A percentile compares a stretch with the other conserved stretches of the same genome.
These are phyloP conservation scores for Amphichorda felina DNA, from an alignment of 2,329 filamentous ascomycete genomes.

Conservation along the genomic window DNA sequence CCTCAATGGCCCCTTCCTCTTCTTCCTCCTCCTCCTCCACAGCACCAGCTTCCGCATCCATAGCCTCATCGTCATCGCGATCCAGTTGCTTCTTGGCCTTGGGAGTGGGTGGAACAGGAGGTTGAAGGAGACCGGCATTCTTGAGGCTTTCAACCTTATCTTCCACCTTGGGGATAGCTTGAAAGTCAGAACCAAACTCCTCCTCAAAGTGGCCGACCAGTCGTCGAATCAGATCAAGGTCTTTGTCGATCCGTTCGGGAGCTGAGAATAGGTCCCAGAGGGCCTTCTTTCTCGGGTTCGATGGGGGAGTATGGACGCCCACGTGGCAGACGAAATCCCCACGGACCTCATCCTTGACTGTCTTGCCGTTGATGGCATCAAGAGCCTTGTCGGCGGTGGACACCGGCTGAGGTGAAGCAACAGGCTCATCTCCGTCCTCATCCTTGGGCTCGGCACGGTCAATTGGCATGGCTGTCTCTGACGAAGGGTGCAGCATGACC, in stretches of 20 bases:
- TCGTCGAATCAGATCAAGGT: constrained; percentile 71
- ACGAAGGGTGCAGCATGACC: constrained; percentile 84
- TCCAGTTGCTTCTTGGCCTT: constrained; percentile 45
- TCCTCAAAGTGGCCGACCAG: constrained; percentile 76
- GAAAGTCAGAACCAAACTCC: constrained; percentile 66
- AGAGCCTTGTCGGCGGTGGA: constrained; percentile 75
- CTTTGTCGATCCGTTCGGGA: constrained; percentile 84
- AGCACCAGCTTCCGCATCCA: constrained; percentile 54
- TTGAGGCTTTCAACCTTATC: constrained; percentile 75
- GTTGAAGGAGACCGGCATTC: constrained; percentile 64
- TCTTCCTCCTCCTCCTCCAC: constrained; percentile 71
- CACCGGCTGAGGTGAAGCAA: constrained; percentile 37
- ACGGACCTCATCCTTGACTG: constrained; percentile 83
- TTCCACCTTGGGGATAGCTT: constrained; percentile 71
- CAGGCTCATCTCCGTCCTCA: constrained; percentile 47
- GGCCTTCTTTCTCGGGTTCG: constrained; percentile 82
- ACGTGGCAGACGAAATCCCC: constrained; percentile 98
- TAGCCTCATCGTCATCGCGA: constrained; percentile 46
- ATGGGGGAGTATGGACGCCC: constrained; percentile 84
- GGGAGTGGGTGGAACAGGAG: constrained; percentile 39
- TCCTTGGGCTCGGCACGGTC: constrained; percentile 67
- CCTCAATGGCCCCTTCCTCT: constrained; percentile 66
- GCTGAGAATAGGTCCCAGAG: constrained; percentile 94
- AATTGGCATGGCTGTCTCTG: constrained; percentile 51
- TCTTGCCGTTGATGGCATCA: constrained; percentile 94